Conservation (phyloP, 1,284 basidiomycete species). For the Apiotrichum domesticum region DNA sequence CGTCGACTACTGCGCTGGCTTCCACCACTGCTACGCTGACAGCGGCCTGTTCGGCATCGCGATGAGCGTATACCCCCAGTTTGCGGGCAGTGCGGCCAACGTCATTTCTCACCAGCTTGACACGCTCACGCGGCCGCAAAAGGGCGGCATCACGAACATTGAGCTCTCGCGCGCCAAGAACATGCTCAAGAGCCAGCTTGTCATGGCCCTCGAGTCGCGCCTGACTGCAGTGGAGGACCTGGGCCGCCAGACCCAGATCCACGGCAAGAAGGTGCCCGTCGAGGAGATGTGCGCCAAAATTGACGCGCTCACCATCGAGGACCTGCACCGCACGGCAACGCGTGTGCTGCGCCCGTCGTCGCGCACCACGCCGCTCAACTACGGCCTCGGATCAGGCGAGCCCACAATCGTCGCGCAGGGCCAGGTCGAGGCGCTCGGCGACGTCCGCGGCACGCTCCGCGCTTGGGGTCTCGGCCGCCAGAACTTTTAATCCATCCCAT, state of each 20-base stretch:
- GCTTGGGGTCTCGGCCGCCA: conserved; percentile 41
- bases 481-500: conserved; percentile 8
- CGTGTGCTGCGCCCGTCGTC: conserved; percentile 38
- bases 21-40: conserved; percentile 97
- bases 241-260: conserved; percentile 75
- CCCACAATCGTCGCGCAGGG: conserved; percentile 50
- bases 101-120: conserved; percentile 75
- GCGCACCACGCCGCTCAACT: conserved; percentile 31
- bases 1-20: conserved; percentile 93
- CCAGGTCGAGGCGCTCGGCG: conserved; percentile 36
- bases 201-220: conserved; percentile 93
- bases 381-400: conserved; percentile 44
- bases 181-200: conserved; percentile 85
- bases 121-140: conserved; percentile 46
- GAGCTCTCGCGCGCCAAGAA: conserved; percentile 89
- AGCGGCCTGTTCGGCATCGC: conserved; percentile 90
- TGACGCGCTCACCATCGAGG: conserved; percentile 66
- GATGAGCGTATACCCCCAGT: conserved; percentile 72
- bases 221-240: conserved; percentile 76
- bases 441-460: conserved; percentile 39
- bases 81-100: conserved; percentile 64
- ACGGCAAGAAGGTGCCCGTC: conserved; percentile 77
- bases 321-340: conserved; percentile 43
- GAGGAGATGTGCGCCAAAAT: conserved; percentile 90
- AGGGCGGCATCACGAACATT: conserved; percentile 37